A percentile compares a stretch with the other conserved stretches of the same genome.
Evolutionary conservation across 75 land plant genomes (phyloP).

Genomic region (Gnetum montanum): DNA sequence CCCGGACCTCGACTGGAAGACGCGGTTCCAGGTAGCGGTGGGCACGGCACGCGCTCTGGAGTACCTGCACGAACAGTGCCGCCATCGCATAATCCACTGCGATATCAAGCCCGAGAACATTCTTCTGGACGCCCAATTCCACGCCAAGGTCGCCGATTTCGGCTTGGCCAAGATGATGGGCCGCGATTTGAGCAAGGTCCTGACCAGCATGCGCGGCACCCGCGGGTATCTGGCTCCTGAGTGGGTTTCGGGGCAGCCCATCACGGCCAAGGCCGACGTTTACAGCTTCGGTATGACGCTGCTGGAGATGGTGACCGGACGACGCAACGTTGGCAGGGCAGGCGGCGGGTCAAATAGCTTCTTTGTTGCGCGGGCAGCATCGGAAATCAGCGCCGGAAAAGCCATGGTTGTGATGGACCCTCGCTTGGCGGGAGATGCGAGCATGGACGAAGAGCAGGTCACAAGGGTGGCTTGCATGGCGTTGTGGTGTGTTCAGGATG

Average conservation of each 20-base stretch:
- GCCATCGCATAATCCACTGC: not conserved
- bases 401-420: not conserved
- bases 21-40: not conserved
- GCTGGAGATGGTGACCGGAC: not conserved
- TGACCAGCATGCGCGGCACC: slow-evolving; percentile 45
- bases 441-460: slow-evolving; percentile 3
- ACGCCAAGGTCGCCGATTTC: slow-evolving; percentile 46
- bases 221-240: slow-evolving; percentile 48
- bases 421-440: not conserved
- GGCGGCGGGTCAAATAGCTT: not conserved
- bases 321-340: not conserved
- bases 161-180: slow-evolving; percentile 38
- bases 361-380: not conserved
- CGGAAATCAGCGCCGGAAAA: not conserved
- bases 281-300: not conserved
- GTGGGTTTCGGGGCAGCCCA: not conserved
- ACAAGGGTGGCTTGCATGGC: slow-evolving; percentile 17
- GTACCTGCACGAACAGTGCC: not conserved
- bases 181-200: slow-evolving; percentile 37
- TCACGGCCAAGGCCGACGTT: not conserved
- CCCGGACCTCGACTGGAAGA: not conserved
- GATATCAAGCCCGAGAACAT: slow-evolving; percentile 36
- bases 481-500: slow-evolving; percentile 26
- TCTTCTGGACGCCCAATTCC: slow-evolving; percentile 26
- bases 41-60: not conserved